Evolutionary conservation across 768 basidiomycete genomes (phyloP), one percentile per base, ranked within the genome.

Genomic region (Leccinum truebloodii): DNA sequence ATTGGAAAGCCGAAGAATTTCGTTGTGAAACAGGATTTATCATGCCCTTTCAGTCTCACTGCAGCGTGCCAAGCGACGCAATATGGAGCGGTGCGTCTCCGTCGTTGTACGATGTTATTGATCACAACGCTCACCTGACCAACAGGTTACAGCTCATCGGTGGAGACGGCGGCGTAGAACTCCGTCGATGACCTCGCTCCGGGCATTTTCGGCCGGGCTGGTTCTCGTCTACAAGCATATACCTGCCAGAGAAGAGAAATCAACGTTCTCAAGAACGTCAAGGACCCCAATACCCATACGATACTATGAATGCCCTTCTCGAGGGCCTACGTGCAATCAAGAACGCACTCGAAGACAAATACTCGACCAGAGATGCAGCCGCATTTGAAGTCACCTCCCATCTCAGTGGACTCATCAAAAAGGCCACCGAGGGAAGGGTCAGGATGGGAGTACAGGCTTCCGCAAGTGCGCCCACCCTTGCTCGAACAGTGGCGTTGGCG

Each of bases 391-490:
- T 98, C 12, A 87, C 95, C 30, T 95, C 86, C 6, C 88, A 98
- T 78, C 79, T 99, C 35, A 82, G 85, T 57, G 89, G 88, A 16
- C 77, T 81, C 32, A 84, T 91, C 58, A 96, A 95, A 79, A 89
- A 89, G 75, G 77, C 74, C 50, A 94, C 94, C 3, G 98, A 96
- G 75, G 97, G 97, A 14, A 83, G 97, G 44, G 90, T 89, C 37
- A 98, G 98, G 78, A 91, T 98, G 85, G 97, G 97, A 54, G 92
- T 99, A 5, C 90, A 95, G 74, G 96, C 97, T 26, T 99, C 92
- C 65, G 94, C 97, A 7, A 97, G 98, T 72, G 95, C 95, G 12
- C 72, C 97, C 97, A 10, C 94, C 12, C 80, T 98, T 44, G 96
- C 95, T 1, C 85, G 69, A 98, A 99, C 66, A 97, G 94, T 51